phyloP scores from a whole-genome alignment of 2,329 filamentous ascomycete species.

The Colletotrichum tamarilloi region DNA sequence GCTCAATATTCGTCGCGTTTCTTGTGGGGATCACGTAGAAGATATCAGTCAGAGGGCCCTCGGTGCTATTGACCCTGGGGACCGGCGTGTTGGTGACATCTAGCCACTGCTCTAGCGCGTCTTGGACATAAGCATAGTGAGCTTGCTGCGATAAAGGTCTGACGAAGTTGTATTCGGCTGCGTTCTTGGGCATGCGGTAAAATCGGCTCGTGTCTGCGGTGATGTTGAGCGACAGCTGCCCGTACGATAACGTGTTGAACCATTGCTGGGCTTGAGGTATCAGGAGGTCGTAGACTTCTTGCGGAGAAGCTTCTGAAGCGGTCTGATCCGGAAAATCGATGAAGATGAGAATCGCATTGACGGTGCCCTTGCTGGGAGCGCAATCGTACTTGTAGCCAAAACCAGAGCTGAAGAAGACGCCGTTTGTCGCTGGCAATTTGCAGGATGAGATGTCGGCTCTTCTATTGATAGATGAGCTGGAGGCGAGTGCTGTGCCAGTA shows the following conservation, averaged over 20 bases:
- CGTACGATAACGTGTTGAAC: conserved; percentile 33
- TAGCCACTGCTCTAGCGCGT: conserved; percentile 42
- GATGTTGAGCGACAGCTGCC: conserved; percentile 38
- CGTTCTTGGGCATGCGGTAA: conserved; percentile 41
- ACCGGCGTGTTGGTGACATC: conserved; percentile 26
- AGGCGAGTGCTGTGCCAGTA: no score
- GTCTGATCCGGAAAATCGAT: conserved; percentile 47
- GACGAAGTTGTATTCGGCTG: conserved; percentile 40
- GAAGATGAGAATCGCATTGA: conserved; percentile 49
- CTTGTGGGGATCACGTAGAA: conserved; percentile 45
- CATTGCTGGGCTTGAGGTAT: conserved; percentile 7
- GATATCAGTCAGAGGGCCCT: conserved; percentile 38
- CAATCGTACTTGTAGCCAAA: conserved; percentile 44
- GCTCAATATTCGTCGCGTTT: conserved; percentile 41
- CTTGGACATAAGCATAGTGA: conserved; percentile 44
- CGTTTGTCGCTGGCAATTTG: conserved; percentile 39
- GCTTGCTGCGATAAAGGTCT: conserved; percentile 41
- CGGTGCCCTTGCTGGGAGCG: conserved; percentile 44
- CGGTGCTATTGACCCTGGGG: conserved; percentile 18
- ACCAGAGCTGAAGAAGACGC: conserved; percentile 43
- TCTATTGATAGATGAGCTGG: neutral
- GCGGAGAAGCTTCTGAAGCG: conserved; percentile 29
- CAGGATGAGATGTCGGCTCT: conserved; percentile 23
- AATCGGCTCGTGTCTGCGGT: conserved; percentile 39
- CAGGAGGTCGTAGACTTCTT: conserved; percentile 11